phyloP scores from a whole-genome alignment of 192 early-diverging fungal genomes.

The Dispira simplex region DNA sequence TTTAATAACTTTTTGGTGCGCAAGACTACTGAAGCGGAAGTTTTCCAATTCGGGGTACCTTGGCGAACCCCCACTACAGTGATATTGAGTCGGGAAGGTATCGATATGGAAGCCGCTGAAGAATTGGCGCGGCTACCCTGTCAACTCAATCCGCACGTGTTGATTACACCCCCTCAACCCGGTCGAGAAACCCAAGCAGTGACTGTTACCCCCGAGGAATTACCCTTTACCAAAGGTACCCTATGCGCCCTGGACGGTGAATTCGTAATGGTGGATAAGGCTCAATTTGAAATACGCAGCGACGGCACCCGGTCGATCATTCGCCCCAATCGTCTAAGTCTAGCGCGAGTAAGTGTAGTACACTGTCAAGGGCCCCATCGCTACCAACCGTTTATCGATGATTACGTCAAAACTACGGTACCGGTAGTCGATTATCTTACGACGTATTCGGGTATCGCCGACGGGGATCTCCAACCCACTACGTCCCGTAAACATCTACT shows the following conservation, averaged over 20 bases:
- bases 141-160: conserved; percentile 22
- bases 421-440: conserved; percentile 87
- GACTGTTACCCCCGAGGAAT: background rate
- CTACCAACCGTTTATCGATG: conserved; percentile 87
- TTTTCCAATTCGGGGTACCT: conserved; percentile 32
- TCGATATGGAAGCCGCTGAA: background rate
- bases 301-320: conserved; percentile 80
- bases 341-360: conserved; percentile 84
- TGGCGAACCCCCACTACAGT: conserved; percentile 24
- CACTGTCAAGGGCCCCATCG: conserved; percentile 57
- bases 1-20: conserved; percentile 96
- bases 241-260: conserved; percentile 79
- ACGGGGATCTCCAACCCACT: conserved; percentile 64
- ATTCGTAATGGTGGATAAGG: conserved; percentile 78
- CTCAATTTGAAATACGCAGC: conserved; percentile 78
- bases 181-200: conserved; percentile 1
- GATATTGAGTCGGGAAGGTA: background rate
- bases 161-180: conserved; percentile 11
- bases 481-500: conserved; percentile 65
- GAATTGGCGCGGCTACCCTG: conserved; percentile 13
- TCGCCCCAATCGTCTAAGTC: conserved; percentile 59
- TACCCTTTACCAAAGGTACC: conserved; percentile 11
- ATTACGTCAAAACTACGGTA: conserved; percentile 77
- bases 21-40: conserved; percentile 45
- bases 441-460: conserved; percentile 85